These are phyloP conservation scores for Pyrrhoderma noxium DNA, from an alignment of 1,284 basidiomycete genomes.

Conservation along the genomic window DNA sequence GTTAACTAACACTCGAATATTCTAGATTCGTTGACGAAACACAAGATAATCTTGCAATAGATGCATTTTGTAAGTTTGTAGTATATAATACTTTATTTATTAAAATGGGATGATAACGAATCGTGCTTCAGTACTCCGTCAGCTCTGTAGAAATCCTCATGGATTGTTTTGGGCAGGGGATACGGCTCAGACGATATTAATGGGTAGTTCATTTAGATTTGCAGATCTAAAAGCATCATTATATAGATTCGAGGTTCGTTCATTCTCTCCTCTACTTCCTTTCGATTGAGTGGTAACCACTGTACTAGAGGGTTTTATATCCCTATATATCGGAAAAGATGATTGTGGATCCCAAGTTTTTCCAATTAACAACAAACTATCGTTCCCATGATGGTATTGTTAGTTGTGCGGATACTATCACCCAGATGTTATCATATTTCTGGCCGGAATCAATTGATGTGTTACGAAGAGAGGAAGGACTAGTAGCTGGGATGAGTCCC, in stretches of 20 bases:
- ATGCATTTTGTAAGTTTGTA: slow-evolving; percentile 43
- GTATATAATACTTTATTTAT: not conserved
- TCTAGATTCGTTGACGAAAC: slow-evolving; percentile 69
- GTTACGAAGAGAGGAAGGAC: slow-evolving; percentile 49
- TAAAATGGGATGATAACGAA: not conserved
- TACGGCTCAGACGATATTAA: slow-evolving; percentile 70
- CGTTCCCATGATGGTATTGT: slow-evolving; percentile 68
- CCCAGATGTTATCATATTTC: slow-evolving; percentile 52
- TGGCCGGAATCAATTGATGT: slow-evolving; percentile 64
- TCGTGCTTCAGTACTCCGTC: slow-evolving; percentile 43
- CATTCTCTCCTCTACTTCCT: not conserved
- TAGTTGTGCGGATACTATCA: slow-evolving; percentile 56
- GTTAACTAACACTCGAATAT: not conserved
- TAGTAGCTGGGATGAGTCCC: slow-evolving; percentile 53
- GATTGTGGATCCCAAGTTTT: slow-evolving; percentile 36
- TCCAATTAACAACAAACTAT: slow-evolving; percentile 60
- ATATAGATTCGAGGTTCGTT: slow-evolving; percentile 46
- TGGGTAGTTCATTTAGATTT: slow-evolving; percentile 66
- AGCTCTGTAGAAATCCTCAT: slow-evolving; percentile 52
- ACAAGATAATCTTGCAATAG: slow-evolving; percentile 65
- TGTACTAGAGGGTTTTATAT: not conserved
- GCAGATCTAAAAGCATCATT: slow-evolving; percentile 64
- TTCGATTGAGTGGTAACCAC: not conserved
- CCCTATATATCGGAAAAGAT: slow-evolving; percentile 5
- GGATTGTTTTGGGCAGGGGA: slow-evolving; percentile 76